Evolutionary conservation across 1,139 yeast genomes (phyloP).

Genomic region (Nakaseomyces uthaithaninus): DNA sequence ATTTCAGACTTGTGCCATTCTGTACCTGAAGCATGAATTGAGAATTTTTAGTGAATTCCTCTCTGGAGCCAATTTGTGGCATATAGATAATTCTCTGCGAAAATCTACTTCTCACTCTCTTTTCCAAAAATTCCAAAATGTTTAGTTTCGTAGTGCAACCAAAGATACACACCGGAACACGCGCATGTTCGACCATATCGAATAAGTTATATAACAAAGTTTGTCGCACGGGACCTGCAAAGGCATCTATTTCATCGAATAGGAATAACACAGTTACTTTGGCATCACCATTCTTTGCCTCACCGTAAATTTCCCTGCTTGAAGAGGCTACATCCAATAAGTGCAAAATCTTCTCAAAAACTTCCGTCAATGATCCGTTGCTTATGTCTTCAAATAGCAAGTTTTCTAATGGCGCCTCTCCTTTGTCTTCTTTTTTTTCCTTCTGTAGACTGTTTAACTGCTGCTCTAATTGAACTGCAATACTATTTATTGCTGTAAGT

Average conservation of each 20-base stretch:
- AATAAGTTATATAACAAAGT: slow-evolving; percentile 78
- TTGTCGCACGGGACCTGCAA: slow-evolving; percentile 65
- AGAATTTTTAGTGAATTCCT: slow-evolving; percentile 36
- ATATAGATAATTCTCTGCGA: slow-evolving; percentile 67
- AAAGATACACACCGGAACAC: slow-evolving; percentile 70
- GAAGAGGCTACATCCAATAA: slow-evolving; percentile 35
- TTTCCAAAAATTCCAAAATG: slow-evolving; percentile 74
- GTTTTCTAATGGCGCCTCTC: background rate
- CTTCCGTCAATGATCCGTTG: slow-evolving; percentile 43
- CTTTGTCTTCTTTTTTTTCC: slow-evolving; percentile 4
- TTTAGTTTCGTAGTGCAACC: slow-evolving; percentile 74
- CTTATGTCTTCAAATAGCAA: slow-evolving; percentile 31
- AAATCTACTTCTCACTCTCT: slow-evolving; percentile 83
- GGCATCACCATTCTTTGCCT: slow-evolving; percentile 11
- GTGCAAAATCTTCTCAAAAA: slow-evolving; percentile 43
- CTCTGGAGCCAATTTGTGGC: slow-evolving; percentile 41
- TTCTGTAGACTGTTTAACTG: slow-evolving; percentile 24
- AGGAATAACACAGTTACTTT: slow-evolving; percentile 61
- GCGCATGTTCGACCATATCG: slow-evolving; percentile 70
- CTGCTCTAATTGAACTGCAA: slow-evolving; percentile 71
- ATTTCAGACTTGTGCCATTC: slow-evolving; percentile 26
- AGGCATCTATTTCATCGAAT: slow-evolving; percentile 79
- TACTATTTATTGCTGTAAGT: slow-evolving; percentile 68
- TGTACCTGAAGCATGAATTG: slow-evolving; percentile 29
- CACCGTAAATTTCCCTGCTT: slow-evolving; percentile 18